Percentiles rank a stretch among this genome's conserved stretches.
Conservation (phyloP, 1,139 yeast genomes). For the Saccharomyces hybrid region DNA sequence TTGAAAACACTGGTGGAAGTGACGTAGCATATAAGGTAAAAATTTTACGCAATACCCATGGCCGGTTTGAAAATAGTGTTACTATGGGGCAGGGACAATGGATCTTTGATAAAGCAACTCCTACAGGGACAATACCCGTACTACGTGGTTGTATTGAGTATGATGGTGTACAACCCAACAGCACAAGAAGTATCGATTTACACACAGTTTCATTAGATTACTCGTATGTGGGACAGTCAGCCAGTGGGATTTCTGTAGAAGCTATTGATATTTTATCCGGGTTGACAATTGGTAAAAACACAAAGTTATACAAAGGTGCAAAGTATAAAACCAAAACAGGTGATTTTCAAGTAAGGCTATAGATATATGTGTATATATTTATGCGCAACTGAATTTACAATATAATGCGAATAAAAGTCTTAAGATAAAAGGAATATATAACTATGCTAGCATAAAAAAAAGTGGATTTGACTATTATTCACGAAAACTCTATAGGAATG, state of each 20-base stretch:
- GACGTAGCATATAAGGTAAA: constrained; percentile 17
- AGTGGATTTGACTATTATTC: not conserved
- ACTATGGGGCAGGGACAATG: constrained; percentile 53
- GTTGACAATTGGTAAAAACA: constrained; percentile 37
- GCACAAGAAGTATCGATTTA: not conserved
- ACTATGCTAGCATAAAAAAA: constrained; percentile 2
- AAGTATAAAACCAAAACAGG: constrained; percentile 68
- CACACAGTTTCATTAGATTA: not conserved
- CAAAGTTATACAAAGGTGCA: constrained; percentile 84
- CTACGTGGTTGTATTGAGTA: constrained; percentile 51
- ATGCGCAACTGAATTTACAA: not conserved
- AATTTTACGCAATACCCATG: constrained; percentile 27
- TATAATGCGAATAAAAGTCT: not conserved
- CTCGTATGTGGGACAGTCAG: not conserved
- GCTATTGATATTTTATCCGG: not conserved
- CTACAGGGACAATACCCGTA: constrained; percentile 63
- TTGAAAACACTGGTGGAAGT: constrained; percentile 5
- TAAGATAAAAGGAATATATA: not conserved
- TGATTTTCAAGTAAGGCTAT: constrained; percentile 36
- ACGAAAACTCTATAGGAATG: not conserved
- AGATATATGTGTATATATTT: not conserved
- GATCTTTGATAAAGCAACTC: constrained; percentile 54
- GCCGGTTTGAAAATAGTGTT: constrained; percentile 36
- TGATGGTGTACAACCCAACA: not conserved
- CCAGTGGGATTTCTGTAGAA: not conserved